Evolutionary conservation across 2,329 filamentous ascomycete genomes (phyloP).

Genomic region (Endocalyx cinctus): DNA sequence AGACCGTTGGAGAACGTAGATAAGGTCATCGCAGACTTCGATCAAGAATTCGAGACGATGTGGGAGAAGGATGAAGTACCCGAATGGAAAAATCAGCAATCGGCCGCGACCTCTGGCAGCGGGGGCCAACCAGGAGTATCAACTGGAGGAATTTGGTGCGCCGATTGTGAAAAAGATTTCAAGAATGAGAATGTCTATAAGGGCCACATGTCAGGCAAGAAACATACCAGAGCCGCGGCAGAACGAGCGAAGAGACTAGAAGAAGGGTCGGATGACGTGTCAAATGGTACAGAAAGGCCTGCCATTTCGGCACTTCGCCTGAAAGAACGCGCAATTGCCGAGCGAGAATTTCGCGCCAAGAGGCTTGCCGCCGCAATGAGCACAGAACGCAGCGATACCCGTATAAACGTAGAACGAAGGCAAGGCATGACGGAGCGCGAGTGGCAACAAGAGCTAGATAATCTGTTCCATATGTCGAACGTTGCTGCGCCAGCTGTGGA

Average conservation of each 20-base stretch:
- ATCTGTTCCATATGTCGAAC: slow-evolving; percentile 59
- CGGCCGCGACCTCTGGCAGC: slow-evolving; percentile 32
- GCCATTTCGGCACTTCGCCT: slow-evolving; percentile 48
- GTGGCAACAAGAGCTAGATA: slow-evolving; percentile 87
- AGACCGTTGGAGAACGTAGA: slow-evolving; percentile 82
- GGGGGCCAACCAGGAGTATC: slow-evolving; percentile 29
- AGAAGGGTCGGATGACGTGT: slow-evolving; percentile 27
- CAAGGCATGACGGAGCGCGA: slow-evolving; percentile 97
- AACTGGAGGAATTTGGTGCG: slow-evolving; percentile 76
- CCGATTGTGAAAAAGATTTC: slow-evolving; percentile 91
- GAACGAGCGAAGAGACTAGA: slow-evolving; percentile 48
- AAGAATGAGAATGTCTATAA: slow-evolving; percentile 94
- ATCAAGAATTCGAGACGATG: slow-evolving; percentile 75
- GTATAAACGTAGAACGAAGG: slow-evolving; percentile 91
- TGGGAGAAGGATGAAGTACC: slow-evolving; percentile 78
- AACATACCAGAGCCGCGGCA: slow-evolving; percentile 82
- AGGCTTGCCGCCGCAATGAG: slow-evolving; percentile 78
- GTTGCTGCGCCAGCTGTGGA: slow-evolving; percentile 45
- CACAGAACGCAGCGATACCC: slow-evolving; percentile 81
- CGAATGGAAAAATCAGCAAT: slow-evolving; percentile 66
- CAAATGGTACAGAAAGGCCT: slow-evolving; percentile 22
- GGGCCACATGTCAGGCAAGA: slow-evolving; percentile 82
- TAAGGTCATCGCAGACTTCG: slow-evolving; percentile 69
- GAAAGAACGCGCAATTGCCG: slow-evolving; percentile 87
- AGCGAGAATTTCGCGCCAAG: slow-evolving; percentile 79